Percentiles rank a stretch among this genome's conserved stretches.
Conservation (phyloP, 257 asterid genomes). For the Hygrophila difformis region DNA sequence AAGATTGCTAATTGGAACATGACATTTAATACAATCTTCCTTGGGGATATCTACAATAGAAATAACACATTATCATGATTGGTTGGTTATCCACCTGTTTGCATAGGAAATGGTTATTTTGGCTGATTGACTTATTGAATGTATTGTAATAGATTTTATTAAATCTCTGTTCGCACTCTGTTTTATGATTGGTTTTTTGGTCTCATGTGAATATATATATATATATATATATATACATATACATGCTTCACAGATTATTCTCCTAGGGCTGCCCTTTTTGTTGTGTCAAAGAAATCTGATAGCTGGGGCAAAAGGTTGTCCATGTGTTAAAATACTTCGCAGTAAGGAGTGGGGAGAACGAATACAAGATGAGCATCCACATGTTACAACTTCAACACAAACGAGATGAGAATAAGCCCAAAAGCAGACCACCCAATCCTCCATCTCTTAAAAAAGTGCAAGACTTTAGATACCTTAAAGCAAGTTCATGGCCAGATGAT, state of each 20-base stretch:
- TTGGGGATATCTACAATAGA: no score
- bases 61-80: no score
- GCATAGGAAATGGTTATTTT: no score
- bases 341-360: not conserved
- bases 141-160: no score
- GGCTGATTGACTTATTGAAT: no score
- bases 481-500: constrained; percentile 59
- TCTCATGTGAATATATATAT: not conserved
- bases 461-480: constrained; percentile 34
- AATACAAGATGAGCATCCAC: constrained; percentile 21
- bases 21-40: no score
- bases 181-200: no score
- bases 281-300: constrained; percentile 8
- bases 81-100: no score
- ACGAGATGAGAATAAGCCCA: constrained; percentile 43
- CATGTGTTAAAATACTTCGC: not conserved
- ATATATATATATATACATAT: no score
- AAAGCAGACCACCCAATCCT: constrained; percentile 37
- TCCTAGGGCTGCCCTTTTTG: constrained; percentile 3
- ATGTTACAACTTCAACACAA: constrained; percentile 9
- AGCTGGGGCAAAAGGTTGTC: constrained; percentile 10
- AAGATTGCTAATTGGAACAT: no score
- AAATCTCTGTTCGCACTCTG: no score
- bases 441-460: constrained; percentile 44
- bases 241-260: constrained; percentile 12